A percentile compares a stretch with the other conserved stretches of the same genome.
These are phyloP conservation scores for Ascoidea asiatica DNA, from an alignment of 805 yeast species.

Conservation along the genomic window DNA sequence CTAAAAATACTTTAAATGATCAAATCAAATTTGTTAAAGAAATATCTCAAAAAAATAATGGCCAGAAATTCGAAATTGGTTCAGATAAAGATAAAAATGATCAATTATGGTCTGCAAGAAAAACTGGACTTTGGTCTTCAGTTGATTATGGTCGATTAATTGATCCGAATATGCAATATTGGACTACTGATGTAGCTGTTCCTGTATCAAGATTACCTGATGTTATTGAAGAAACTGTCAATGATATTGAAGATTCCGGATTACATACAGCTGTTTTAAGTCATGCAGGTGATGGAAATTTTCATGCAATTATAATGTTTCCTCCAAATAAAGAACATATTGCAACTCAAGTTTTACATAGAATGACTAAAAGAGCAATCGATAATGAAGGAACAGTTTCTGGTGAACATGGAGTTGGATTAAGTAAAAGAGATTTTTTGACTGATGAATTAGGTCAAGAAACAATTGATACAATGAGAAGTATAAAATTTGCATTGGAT, in stretches of 20 bases:
- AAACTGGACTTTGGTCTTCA: conserved; percentile 51
- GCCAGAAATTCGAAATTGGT: conserved; percentile 46
- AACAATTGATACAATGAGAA: conserved; percentile 60
- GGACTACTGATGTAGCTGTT: conserved; percentile 76
- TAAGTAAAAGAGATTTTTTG: conserved; percentile 54
- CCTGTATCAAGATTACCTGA: conserved; percentile 55
- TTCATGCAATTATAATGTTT: conserved; percentile 54
- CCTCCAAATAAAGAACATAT: conserved; percentile 32
- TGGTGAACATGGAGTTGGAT: conserved; percentile 80
- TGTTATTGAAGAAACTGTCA: conserved; percentile 45
- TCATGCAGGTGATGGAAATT: conserved; percentile 76
- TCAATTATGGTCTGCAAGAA: conserved; percentile 65
- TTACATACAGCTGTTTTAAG: conserved; percentile 51
- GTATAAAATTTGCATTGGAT: conserved; percentile 55
- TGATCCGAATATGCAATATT: conserved; percentile 34
- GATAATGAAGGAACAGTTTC: conserved; percentile 69
- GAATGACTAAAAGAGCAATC: conserved; percentile 57
- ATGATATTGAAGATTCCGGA: conserved; percentile 39
- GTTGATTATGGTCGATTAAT: conserved; percentile 46
- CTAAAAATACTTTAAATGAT: conserved; percentile 26
- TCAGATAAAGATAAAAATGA: conserved; percentile 40
- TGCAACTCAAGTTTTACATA: conserved; percentile 36
- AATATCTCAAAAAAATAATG: conserved; percentile 40
- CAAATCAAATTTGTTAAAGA: conserved; percentile 28
- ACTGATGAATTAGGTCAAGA: conserved; percentile 51